Evolutionary conservation across 345 rosid species (phyloP), one percentile per base, ranked within the genome.

Genomic region (Mangifera indica): DNA sequence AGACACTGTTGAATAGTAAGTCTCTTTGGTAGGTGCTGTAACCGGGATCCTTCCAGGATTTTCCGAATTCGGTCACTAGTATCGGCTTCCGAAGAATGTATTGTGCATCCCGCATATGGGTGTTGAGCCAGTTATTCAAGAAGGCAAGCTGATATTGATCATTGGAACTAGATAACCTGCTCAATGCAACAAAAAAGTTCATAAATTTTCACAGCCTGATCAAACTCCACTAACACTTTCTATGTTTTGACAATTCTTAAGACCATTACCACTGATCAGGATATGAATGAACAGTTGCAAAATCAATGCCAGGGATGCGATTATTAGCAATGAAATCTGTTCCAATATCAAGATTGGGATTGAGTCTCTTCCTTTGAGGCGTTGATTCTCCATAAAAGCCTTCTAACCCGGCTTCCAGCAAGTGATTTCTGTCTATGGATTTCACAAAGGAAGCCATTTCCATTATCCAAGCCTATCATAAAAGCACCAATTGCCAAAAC

Each of bases 291-390:
- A 81, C 89, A 0, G 98, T 87, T 29, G 88, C 98, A 58, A 94
- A 90, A 78, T 94, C 98, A 73, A 94, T 88, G 72, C 83, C 92
- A 0, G 86, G 89, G 62, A 90, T 79, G 8, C 74, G 87, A 79
- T 92, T 92, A 66, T 94, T 90, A 26, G 91, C 89, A 26, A 92
- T 87, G 80, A 92, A 94, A 76, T 94, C 98, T 0, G 98, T 92
- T 61, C 98, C 98, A 10, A 84, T 73, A 26, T 84, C 81, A 60
- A 89, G 84, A 6, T 87, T 78, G 7, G 97, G 98, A 82, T 89
- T 94, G 58, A 86, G 81, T 46, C 78, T 78, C 83, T 73, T 89
- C 82, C 90, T 83, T 66, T 84, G 84, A 72, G 98, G 88, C 32
- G 91, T 81, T 21, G 97, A 81, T 60, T 75, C 86, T 60, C 98